Evolutionary conservation across 2,329 filamentous ascomycete species (phyloP), one percentile per base, ranked within the genome.

Genomic region (Aspergillus sp.): DNA sequence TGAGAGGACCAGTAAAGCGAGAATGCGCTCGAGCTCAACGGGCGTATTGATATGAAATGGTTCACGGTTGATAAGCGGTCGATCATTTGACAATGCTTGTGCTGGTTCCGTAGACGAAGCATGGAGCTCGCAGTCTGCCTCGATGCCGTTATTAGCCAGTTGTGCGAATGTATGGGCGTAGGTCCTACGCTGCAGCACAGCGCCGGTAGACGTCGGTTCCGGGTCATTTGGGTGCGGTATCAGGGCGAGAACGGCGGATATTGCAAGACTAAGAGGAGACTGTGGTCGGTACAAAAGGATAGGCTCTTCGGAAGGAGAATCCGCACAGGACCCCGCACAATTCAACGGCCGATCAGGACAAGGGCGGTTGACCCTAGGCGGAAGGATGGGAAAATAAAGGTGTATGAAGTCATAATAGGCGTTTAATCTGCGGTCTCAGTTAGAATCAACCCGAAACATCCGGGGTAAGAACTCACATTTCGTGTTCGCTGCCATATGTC

Each of bases 321-420:
- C 54, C 11, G 63, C 47, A 34, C 49, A 54, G n/a, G 64, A 60
- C 9, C 58, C 51, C 6, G 56, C 53, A 13, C 55, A 53, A 39
- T 66, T 57, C 39, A 70, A 44, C 6, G 68, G 67, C 11, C 50
- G 49, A 51, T 70, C 64, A 28, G 56, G 52, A 13, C 49, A 53
- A 32, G 53, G 59, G 5, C 58, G 54, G 6, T 55, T 43, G 33
- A 49, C 55, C 32, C 66, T 56, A 27, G 70, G 67, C 6, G 70
- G 68, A 27, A 73, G 57, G 32, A 73, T 66, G 5, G 70, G 70
- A 35, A 71, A 70, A 49, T 70, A 73, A n/a, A 56, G 43, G 51
- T 73, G 70, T 42, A 72, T 67, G 43, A 70, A 73, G 36, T 68
- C 65, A 44, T 73, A 73, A 43, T 73, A 72, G 31, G 66, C 69